phyloP scores from a whole-genome alignment of 2,329 filamentous ascomycete species.

The Cadophora luteo-olivacea region DNA sequence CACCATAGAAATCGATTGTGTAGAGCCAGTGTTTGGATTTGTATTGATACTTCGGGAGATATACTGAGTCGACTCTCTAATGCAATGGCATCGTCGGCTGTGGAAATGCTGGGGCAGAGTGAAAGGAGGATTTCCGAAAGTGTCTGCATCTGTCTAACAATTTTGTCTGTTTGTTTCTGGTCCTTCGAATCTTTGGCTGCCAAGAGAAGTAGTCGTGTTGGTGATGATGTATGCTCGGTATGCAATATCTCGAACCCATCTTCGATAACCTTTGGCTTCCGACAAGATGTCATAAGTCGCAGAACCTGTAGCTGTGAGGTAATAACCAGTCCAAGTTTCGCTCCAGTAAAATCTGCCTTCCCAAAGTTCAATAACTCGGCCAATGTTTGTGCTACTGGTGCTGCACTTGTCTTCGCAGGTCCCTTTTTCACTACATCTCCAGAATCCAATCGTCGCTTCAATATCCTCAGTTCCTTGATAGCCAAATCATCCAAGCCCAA shows the following conservation, averaged over 20 bases:
- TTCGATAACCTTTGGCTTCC: conserved; percentile 66
- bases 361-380: conserved; percentile 69
- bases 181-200: conserved; percentile 47
- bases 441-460: conserved; percentile 68
- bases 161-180: conserved; percentile 59
- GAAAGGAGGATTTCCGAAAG: conserved; percentile 70
- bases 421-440: conserved; percentile 41
- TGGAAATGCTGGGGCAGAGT: conserved; percentile 70
- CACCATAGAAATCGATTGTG: conserved; percentile 69
- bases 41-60: conserved; percentile 62
- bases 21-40: conserved; percentile 69
- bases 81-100: conserved; percentile 64
- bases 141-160: conserved; percentile 69
- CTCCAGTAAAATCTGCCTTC: conserved; percentile 49
- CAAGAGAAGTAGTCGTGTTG: conserved; percentile 60
- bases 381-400: conserved; percentile 53
- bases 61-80: conserved; percentile 60
- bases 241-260: conserved; percentile 61
- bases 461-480: conserved; percentile 68
- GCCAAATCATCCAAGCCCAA: conserved; percentile 72
- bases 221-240: conserved; percentile 60
- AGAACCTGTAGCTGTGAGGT: conserved; percentile 70
- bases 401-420: conserved; percentile 41
- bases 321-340: conserved; percentile 62
- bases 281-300: conserved; percentile 65